Base-by-base conservation (phyloP, 2,329 filamentous ascomycete species). In the Colletotrichum sp. region DNA sequence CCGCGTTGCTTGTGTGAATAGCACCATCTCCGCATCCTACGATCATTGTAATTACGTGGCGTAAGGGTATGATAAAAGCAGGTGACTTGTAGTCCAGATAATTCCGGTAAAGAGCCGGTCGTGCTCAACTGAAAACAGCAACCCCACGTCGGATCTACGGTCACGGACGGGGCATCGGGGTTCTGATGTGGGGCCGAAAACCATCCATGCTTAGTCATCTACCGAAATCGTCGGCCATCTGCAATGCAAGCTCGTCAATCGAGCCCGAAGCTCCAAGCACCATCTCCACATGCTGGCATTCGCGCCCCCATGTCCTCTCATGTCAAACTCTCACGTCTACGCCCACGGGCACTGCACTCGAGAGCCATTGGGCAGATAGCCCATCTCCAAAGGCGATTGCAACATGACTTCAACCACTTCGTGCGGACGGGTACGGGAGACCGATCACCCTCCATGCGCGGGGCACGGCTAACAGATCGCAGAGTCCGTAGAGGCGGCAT, bases 301-400 rank as follows among this genome's bases (percentile, higher is more conserved):
- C 32, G 57, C 34, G 36, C n/a, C 69, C 65, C 21, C 76, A 78
- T 78, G 77, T 78, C 76, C 64, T 75, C 72, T 32, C 69, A 78
- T 71, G 72, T 65, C 15, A 78, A 72, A 30, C 69, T 78, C 28
- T 76, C 69, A 52, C 77, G 76, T 18, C 18, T 71, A 32, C 62
- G 39, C 34, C 69, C 72, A n/a, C 76, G 76, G 63, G 26, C 66
- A 9, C 21, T 59, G 26, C 26, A 62, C n/a, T 44, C 34, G 24
- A 67, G 13, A 26, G 16, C 18, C 30, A 55, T 26, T 21, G 21
- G 13, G 4, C 44, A 68, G 26, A 21, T 13, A 39, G 36, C 57
- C 4, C 15, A 16, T 10, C 39, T 34, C 21, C 55, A 64, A 18
- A 36, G 34, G 21, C 69, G 72, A n/a, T 26, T 6, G 13, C 52